A percentile compares a stretch with the other conserved stretches of the same genome.
Evolutionary conservation across 257 asterid genomes (phyloP).

Genomic region (Lavandula angustifolia): DNA sequence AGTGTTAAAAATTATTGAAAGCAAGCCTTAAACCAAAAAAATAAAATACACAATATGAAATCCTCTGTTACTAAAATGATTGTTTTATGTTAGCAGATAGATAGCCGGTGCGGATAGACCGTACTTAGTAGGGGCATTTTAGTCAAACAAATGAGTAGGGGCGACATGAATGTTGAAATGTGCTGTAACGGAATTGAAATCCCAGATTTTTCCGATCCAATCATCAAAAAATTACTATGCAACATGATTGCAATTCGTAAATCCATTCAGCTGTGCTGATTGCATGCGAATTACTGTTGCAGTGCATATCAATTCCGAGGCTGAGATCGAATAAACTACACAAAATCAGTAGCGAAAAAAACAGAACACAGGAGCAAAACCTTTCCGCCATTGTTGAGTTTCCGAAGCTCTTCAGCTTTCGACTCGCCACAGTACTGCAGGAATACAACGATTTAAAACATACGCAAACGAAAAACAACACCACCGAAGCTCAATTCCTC

Average conservation of each 20-base stretch:
- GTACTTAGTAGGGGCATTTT: slow-evolving; percentile 13
- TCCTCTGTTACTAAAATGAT: too few species aligned
- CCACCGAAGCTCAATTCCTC: neutral
- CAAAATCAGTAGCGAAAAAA: neutral
- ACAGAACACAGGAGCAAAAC: slow-evolving; percentile 37
- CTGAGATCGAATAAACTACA: neutral
- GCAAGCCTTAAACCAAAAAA: too few species aligned
- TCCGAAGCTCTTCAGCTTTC: slow-evolving; percentile 39
- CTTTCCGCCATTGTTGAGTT: slow-evolving; percentile 58
- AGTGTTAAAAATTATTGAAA: too few species aligned
- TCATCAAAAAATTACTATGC: neutral
- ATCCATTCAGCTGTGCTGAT: slow-evolving; percentile 21
- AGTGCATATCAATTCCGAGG: slow-evolving; percentile 27
- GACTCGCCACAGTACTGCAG: slow-evolving; percentile 40
- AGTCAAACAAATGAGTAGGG: slow-evolving; percentile 5
- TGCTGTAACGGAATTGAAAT: slow-evolving; percentile 12
- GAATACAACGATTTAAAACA: neutral
- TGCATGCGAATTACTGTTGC: slow-evolving; percentile 27
- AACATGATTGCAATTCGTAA: neutral
- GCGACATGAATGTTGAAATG: slow-evolving; percentile 7
- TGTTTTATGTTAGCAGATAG: too few species aligned
- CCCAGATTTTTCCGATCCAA: slow-evolving; percentile 35
- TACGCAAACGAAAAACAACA: neutral
- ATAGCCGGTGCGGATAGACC: too few species aligned
- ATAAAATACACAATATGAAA: too few species aligned